Evolutionary conservation across 2,329 filamentous ascomycete species (phyloP).

Genomic region (Ascochyta pisi): DNA sequence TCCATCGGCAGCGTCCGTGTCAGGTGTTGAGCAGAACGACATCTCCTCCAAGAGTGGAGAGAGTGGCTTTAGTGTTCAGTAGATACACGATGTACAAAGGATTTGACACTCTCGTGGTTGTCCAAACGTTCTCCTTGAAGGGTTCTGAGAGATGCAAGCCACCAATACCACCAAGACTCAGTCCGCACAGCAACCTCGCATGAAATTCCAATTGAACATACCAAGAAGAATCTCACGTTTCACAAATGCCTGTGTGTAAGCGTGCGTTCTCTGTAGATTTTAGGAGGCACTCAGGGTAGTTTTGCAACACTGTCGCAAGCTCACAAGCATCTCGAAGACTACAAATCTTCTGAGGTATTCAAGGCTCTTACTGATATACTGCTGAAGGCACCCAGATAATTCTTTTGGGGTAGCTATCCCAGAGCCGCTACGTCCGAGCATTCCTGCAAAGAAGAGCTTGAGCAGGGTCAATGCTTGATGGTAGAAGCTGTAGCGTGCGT

Average conservation of each 20-base stretch:
- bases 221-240: no score
- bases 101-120: not conserved
- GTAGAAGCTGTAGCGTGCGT: constrained; percentile 3
- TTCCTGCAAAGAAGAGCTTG: not conserved
- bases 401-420: no score
- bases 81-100: not conserved
- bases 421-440: no score
- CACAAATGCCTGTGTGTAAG: no score
- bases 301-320: no score
- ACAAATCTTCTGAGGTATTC: no score
- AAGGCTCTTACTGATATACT: no score
- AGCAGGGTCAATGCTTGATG: constrained; percentile 6
- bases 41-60: constrained; percentile 72
- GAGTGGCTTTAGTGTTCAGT: constrained; percentile 60
- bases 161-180: not conserved
- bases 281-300: no score
- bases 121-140: not conserved
- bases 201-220: not conserved
- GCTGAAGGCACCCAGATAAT: no score
- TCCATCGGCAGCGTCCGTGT: constrained; percentile 74
- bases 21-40: constrained; percentile 73
- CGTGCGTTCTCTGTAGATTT: no score
- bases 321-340: no score
- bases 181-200: not conserved
- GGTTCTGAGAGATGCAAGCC: not conserved